Conservation (phyloP, 768 basidiomycete species). For the Amanita pallidorosea region DNA sequence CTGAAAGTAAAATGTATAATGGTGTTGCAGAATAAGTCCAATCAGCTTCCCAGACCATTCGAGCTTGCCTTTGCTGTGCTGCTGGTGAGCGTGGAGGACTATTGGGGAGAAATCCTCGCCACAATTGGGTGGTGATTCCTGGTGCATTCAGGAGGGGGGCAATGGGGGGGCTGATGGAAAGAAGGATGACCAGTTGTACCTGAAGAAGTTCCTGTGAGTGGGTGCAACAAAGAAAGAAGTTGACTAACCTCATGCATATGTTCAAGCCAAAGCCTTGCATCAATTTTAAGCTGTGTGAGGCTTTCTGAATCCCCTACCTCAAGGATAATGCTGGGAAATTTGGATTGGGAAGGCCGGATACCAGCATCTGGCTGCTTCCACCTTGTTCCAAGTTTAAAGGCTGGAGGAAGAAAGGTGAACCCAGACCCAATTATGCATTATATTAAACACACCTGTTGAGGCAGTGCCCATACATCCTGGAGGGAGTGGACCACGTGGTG, state of each 20-base stretch:
- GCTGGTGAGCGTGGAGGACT: neutral
- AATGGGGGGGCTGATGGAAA: constrained; percentile 9
- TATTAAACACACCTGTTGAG: neutral
- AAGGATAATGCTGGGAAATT: constrained; percentile 8
- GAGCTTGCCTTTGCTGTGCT: constrained; percentile 6
- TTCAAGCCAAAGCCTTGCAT: constrained; percentile 12
- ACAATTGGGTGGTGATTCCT: constrained; percentile 8
- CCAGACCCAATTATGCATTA: neutral
- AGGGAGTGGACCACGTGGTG: neutral
- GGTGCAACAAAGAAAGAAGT: constrained; percentile 6
- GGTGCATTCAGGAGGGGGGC: constrained; percentile 6
- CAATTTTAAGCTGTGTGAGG: constrained; percentile 10
- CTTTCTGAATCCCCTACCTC: constrained; percentile 13
- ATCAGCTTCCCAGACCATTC: constrained; percentile 10
- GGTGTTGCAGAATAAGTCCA: constrained; percentile 9
- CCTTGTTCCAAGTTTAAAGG: constrained; percentile 9
- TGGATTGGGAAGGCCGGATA: constrained; percentile 4
- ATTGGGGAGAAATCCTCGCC: constrained; percentile 5
- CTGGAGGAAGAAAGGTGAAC: constrained; percentile 7
- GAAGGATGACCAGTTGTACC: constrained; percentile 12
- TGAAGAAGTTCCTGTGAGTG: constrained; percentile 5
- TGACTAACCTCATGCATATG: constrained; percentile 10
- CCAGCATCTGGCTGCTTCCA: constrained; percentile 9
- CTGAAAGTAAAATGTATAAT: constrained; percentile 10
- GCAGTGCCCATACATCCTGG: neutral